These are phyloP conservation scores for Melanogaster broomeanus DNA, from an alignment of 768 basidiomycete species.

Conservation along the genomic window DNA sequence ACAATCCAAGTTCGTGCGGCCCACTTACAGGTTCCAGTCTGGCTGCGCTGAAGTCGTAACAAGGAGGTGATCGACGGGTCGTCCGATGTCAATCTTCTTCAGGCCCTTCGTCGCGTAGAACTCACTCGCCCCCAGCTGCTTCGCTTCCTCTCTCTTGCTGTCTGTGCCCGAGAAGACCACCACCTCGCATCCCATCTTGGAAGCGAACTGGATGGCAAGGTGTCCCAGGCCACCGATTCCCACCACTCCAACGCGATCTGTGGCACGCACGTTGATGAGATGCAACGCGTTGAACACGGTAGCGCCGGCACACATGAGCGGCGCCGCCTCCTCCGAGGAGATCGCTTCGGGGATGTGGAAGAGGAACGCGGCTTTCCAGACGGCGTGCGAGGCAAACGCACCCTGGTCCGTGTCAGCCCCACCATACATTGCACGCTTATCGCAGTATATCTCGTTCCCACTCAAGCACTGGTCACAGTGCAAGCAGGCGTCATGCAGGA, in stretches of 20 bases:
- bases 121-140: conserved; percentile 35
- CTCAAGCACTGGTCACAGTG: conserved; percentile 35
- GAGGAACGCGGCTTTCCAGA: conserved; percentile 35
- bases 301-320: conserved; percentile 40
- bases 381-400: conserved; percentile 36
- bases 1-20: neutral
- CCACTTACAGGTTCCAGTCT: conserved; percentile 34
- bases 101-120: conserved; percentile 34
- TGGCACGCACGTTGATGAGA: conserved; percentile 23
- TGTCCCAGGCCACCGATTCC: conserved; percentile 41
- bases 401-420: conserved; percentile 31
- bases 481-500: conserved; percentile 33
- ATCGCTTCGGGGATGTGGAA: conserved; percentile 36
- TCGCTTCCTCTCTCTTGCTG: conserved; percentile 34
- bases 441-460: conserved; percentile 33
- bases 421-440: conserved; percentile 26
- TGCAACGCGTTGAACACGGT: conserved; percentile 34
- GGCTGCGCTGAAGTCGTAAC: conserved; percentile 31
- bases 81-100: conserved; percentile 25
- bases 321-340: conserved; percentile 32
- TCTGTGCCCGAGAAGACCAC: conserved; percentile 37
- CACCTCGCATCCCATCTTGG: conserved; percentile 41
- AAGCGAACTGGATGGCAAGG: conserved; percentile 39
- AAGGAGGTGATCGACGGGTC: conserved; percentile 31
- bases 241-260: conserved; percentile 36